Conservation (phyloP, 2,329 filamentous ascomycete species). For the Eurotiales sp. region DNA sequence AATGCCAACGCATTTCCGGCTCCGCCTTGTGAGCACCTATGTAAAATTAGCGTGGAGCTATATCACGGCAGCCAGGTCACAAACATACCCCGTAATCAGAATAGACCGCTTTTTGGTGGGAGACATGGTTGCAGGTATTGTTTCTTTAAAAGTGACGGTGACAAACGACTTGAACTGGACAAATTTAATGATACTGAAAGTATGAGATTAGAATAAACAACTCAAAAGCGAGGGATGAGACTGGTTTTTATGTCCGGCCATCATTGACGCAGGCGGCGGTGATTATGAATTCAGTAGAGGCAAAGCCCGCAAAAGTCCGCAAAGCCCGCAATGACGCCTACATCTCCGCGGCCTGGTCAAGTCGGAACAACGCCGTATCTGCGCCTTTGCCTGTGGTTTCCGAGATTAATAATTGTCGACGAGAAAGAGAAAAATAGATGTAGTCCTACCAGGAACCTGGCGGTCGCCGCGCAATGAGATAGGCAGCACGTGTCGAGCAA, state of each 20-base stretch:
- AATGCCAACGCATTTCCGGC: constrained; percentile 8
- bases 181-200: neutral
- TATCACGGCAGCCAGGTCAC: neutral
- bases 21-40: constrained; percentile 8
- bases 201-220: neutral
- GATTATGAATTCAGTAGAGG: neutral
- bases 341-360: too few relatives aligned
- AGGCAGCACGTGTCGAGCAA: too few relatives aligned
- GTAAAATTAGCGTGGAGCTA: neutral
- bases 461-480: too few relatives aligned
- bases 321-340: neutral
- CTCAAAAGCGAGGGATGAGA: neutral
- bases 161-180: neutral
- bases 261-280: neutral
- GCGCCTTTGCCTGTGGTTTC: too few relatives aligned
- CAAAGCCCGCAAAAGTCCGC: neutral
- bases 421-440: too few relatives aligned
- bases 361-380: too few relatives aligned
- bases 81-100: constrained; percentile 8
- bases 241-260: neutral
- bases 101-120: constrained; percentile 5
- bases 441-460: too few relatives aligned
- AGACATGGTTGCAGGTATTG: neutral
- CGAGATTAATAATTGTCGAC: too few relatives aligned
- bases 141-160: neutral